Conservation (phyloP, 352 stramenopile species). For the Phytopythium cucurbitacearum region DNA sequence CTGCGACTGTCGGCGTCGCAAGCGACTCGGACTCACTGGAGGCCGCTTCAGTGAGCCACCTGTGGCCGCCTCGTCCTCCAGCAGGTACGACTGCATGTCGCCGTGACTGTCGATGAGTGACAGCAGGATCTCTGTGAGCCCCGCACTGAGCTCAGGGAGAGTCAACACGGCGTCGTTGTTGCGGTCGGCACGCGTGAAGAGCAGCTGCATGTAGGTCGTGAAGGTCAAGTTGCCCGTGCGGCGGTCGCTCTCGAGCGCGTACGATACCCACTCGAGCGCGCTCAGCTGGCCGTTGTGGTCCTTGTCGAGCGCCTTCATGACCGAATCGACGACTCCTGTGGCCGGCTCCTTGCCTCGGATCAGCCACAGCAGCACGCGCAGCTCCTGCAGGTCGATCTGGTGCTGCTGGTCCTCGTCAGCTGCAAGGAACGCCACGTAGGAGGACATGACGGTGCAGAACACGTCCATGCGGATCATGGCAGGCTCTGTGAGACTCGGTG, state of each 20-base stretch:
- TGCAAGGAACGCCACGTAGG: conserved; percentile 59
- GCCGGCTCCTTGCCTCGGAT: conserved; percentile 60
- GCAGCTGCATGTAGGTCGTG: conserved; percentile 44
- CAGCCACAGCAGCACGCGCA: conserved; percentile 63
- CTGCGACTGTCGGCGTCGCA: conserved; percentile 21
- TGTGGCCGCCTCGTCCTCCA: too few relatives aligned
- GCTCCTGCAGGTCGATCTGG: conserved; percentile 45
- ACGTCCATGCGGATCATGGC: conserved; percentile 42
- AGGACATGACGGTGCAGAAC: conserved; percentile 56
- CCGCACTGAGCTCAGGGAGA: conserved; percentile 41
- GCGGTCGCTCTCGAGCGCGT: conserved; percentile 46
- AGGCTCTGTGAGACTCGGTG: neutral
- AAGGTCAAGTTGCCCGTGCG: conserved; percentile 36
- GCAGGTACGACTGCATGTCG: too few relatives aligned
- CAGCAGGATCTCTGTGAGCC: conserved; percentile 35
- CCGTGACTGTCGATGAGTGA: conserved; percentile 1
- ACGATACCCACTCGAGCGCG: conserved; percentile 65
- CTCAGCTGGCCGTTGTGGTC: conserved; percentile 49
- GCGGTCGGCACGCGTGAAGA: conserved; percentile 46
- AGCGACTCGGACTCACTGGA: neutral
- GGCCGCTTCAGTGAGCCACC: too few relatives aligned
- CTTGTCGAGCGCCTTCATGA: conserved; percentile 59
- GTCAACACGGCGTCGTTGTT: conserved; percentile 58
- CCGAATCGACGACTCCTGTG: conserved; percentile 24
- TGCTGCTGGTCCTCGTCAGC: conserved; percentile 60